Evolutionary conservation across 768 basidiomycete species (phyloP), one percentile per base, ranked within the genome.

Genomic region (Gloeophyllum trabeum): DNA sequence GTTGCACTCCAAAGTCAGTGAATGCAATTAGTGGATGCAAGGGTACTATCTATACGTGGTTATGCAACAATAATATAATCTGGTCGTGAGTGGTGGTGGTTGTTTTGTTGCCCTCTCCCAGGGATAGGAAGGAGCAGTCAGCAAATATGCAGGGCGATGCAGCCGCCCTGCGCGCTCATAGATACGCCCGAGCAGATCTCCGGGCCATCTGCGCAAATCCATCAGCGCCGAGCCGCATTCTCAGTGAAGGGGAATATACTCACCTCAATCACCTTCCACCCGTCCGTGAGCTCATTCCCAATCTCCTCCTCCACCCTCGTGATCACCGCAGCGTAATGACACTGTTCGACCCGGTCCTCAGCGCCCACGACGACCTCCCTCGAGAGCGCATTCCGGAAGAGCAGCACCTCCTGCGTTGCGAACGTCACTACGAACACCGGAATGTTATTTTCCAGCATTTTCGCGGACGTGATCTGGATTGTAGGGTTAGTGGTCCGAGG

Each of bases 261-360:
- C 56, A 92, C 91, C 80, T 98, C 94, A 21, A 97, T 73, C 41
- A 98, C 77, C 62, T 97, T 98, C 94, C 96, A 99, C 10, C 96
- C 96, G 34, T 89, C 92, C 0, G 96, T 99, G 35, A 96, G 69
- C 59, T 92, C 88, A 57, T 98, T 87, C 22, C 79, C 79, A 47
- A 97, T 65, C 56, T 97, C 90, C 52, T 83, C 82, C 55, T 88
- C 81, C 23, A 90, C 64, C 21, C 93, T 76, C 14, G 93, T 97
- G 46, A 99, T 61, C 1, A 89, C 92, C 20, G 91, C 90, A 14
- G 85, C 86, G 58, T 99, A 99, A 18, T 76, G 79, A 54, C 90
- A 93, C 56, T 93, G 88, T 61, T 96, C 91, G 23, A 98, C 93
- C 51, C 78, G 76, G 56, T 93, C 72, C 56, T 92, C 89, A 3